A percentile compares a stretch with the other conserved stretches of the same genome.
Evolutionary conservation across 2,329 filamentous ascomycete species (phyloP).

Genomic region (Alternaria sp.): DNA sequence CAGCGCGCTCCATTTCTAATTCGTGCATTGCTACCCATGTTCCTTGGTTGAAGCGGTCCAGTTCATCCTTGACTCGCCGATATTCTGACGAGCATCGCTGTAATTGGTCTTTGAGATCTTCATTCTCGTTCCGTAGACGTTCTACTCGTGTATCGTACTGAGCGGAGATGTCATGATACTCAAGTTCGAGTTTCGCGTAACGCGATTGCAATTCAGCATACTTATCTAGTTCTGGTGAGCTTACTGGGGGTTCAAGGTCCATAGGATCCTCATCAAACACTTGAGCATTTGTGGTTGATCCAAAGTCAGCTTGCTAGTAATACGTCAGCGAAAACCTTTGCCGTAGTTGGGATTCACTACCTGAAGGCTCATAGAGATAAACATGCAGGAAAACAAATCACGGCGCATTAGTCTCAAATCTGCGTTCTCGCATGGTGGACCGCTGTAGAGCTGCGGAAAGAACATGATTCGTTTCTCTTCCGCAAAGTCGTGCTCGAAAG

Average conservation of each 20-base stretch:
- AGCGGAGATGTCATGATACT: neutral
- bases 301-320: slow-evolving; percentile 11
- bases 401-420: slow-evolving; percentile 14
- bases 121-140: neutral
- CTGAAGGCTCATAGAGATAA: slow-evolving; percentile 10
- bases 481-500: slow-evolving; percentile 15
- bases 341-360: slow-evolving; percentile 7
- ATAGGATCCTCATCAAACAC: too few relatives aligned
- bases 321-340: slow-evolving; percentile 7
- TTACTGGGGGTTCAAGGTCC: too few relatives aligned
- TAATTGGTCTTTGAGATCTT: neutral
- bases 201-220: neutral
- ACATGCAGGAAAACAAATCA: slow-evolving; percentile 21
- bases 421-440: neutral
- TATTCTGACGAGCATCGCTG: neutral
- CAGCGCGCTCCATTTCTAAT: too few relatives aligned
- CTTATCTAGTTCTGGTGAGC: too few relatives aligned
- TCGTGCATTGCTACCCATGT: too few relatives aligned
- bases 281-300: slow-evolving; percentile 8
- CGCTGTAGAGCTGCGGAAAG: slow-evolving; percentile 13
- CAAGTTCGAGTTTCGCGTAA: neutral
- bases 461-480: slow-evolving; percentile 21
- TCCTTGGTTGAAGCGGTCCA: neutral
- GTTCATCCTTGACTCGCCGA: neutral
- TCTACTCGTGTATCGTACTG: neutral